Evolutionary conservation across 1,139 yeast genomes (phyloP), one percentile per base, ranked within the genome.

Genomic region (Yarrowia galli): DNA sequence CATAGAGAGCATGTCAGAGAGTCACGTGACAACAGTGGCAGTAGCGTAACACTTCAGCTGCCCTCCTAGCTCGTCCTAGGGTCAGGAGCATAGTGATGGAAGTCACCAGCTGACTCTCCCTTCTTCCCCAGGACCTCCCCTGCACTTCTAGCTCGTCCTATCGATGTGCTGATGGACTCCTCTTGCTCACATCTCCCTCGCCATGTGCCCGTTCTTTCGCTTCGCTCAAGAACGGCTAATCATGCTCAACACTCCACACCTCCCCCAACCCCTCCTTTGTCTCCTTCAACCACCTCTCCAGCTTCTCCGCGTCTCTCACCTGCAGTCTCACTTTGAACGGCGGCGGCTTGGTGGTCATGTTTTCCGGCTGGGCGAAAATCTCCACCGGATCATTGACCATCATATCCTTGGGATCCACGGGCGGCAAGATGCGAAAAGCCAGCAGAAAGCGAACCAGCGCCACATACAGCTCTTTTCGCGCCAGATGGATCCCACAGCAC

Each of bases 401-500:
- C 46, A 66, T 49, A 46, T 71, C 71, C 7, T 46, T 32, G 5
- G 65, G 53, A 20, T 85, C 60, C 74, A 68, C 63, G 0, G 89
- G 88, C 7, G 82, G 78, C 35, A 74, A 75, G 16, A 88, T 79
- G 51, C 77, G 71, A 68, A 81, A 84, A 32, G 78, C 71, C 0
- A 80, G 70, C 1, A 84, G 73, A 58, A 83, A 73, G 67, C 85
- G 79, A 45, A 79, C 74, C 43, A 83, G 72, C 15, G 84, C 75
- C 16, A 80, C 75, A 72, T 89, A 89, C 75, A 89, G 78, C 73
- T 89, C 92, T 68, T 84, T 83, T 71, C 82, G 80, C 0, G 92
- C 92, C 67, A 89, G 79, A 65, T 83, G 82, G 63, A 83, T 82
- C 0, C 95, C 96, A 0, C 89, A 83, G 74, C 95, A 89, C 85